Conservation (phyloP, 805 yeast species). For the Myxozyma kluyveri region DNA sequence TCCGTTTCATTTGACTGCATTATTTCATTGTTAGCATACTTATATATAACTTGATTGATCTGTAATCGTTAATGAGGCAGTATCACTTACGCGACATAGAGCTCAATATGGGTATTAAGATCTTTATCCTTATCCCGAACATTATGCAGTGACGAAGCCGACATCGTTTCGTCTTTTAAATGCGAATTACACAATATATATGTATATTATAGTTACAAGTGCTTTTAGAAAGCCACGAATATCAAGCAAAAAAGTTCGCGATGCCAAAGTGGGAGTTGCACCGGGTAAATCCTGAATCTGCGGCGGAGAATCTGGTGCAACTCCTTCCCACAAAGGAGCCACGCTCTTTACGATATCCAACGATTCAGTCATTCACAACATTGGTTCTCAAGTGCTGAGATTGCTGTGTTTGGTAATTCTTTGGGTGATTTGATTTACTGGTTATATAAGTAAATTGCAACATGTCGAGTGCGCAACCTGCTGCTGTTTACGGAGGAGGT, state of each 20-base stretch:
- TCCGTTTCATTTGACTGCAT: constrained; percentile 58
- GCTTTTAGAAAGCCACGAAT: neutral
- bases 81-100: constrained; percentile 44
- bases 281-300: too few relatives aligned
- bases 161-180: too few relatives aligned
- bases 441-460: too few relatives aligned
- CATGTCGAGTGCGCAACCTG: constrained; percentile 30
- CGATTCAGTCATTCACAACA: too few relatives aligned
- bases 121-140: constrained; percentile 35
- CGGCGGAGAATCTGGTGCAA: too few relatives aligned
- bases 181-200: neutral
- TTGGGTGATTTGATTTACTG: too few relatives aligned
- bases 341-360: too few relatives aligned
- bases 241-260: neutral
- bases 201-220: neutral
- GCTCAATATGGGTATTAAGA: constrained; percentile 44
- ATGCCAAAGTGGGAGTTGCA: too few relatives aligned
- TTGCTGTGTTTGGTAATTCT: too few relatives aligned
- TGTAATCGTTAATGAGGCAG: neutral
- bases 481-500: constrained; percentile 34
- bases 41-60: neutral
- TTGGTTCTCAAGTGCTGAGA: too few relatives aligned
- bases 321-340: too few relatives aligned
- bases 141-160: constrained; percentile 13
- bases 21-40: constrained; percentile 5